Conservation (phyloP, 805 yeast species). For the Metschnikowia matae region DNA sequence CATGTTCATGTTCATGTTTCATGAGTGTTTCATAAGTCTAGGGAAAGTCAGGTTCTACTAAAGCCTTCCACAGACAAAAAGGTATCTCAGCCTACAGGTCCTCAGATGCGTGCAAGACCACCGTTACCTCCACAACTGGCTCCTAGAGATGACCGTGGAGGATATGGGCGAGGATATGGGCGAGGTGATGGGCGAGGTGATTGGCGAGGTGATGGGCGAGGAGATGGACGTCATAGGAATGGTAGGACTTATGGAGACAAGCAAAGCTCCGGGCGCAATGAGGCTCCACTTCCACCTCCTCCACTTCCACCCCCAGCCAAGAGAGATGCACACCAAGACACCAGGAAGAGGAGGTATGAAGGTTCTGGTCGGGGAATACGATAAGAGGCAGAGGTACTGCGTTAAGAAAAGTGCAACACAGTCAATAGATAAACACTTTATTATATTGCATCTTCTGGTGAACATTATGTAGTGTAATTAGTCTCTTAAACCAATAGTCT, state of each 20-base stretch:
- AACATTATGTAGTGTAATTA: too few relatives aligned
- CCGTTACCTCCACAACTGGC: conserved; percentile 15
- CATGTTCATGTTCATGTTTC: too few relatives aligned
- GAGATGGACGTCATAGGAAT: conserved; percentile 11
- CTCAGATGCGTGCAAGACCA: conserved; percentile 1
- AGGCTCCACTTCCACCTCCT: conserved; percentile 17
- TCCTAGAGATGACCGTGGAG: conserved; percentile 8
- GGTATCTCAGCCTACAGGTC: not conserved
- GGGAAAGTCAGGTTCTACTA: not conserved
- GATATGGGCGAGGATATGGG: too few relatives aligned
- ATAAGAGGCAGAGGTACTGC: conserved; percentile 29
- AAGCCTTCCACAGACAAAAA: not conserved
- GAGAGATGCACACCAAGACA: conserved; percentile 1
- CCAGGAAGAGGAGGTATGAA: conserved; percentile 24
- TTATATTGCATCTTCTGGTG: too few relatives aligned
- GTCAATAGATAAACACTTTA: too few relatives aligned
- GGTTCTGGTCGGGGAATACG: conserved; percentile 23
- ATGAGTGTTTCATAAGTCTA: not conserved
- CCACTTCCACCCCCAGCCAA: conserved; percentile 14
- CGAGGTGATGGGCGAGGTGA: too few relatives aligned
- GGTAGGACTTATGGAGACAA: conserved; percentile 7
- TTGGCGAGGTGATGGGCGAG: too few relatives aligned
- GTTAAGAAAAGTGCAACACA: not conserved
- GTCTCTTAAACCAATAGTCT: too few relatives aligned
- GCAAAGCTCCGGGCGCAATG: conserved; percentile 2